Evolutionary conservation across 257 asterid species (phyloP).

Genomic region (Solanum medicagineum): DNA sequence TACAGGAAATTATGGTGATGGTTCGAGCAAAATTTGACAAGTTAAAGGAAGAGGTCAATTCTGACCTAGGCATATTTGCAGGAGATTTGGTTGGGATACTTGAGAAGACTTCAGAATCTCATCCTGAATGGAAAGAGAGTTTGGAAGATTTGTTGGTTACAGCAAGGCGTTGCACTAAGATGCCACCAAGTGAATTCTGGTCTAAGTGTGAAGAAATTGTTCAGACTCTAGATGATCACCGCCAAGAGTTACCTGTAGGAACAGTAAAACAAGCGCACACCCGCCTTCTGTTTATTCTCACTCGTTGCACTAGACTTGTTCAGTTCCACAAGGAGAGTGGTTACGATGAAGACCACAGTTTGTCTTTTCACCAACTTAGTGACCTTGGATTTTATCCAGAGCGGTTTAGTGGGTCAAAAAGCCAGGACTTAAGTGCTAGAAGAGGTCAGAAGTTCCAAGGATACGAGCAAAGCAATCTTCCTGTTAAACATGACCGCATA

Average conservation of each 20-base stretch:
- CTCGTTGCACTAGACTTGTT: conserved; percentile 91
- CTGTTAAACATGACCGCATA: conserved; percentile 24
- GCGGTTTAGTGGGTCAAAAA: conserved; percentile 10
- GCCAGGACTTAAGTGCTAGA: conserved; percentile 11
- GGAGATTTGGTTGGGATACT: conserved; percentile 80
- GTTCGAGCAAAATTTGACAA: conserved; percentile 72
- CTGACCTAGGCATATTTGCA: conserved; percentile 78
- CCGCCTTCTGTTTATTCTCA: conserved; percentile 78
- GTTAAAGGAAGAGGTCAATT: conserved; percentile 72
- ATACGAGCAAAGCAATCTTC: conserved; percentile 19
- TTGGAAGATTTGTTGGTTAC: conserved; percentile 77
- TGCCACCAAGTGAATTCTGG: conserved; percentile 87
- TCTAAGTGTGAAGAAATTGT: conserved; percentile 77
- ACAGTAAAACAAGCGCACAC: conserved; percentile 74
- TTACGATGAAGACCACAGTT: conserved; percentile 55
- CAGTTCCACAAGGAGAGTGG: conserved; percentile 93
- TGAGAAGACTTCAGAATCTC: conserved; percentile 55
- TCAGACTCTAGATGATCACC: conserved; percentile 81
- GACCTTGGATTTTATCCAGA: conserved; percentile 82
- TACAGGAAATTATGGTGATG: conserved; percentile 72
- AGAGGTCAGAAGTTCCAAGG: conserved; percentile 23
- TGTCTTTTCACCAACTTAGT: conserved; percentile 69
- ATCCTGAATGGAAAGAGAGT: conserved; percentile 56
- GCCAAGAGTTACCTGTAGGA: conserved; percentile 83
- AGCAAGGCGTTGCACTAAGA: conserved; percentile 77